These are phyloP conservation scores for Euphorbia corollata DNA, from an alignment of 441 rosid species.

Conservation along the genomic window DNA sequence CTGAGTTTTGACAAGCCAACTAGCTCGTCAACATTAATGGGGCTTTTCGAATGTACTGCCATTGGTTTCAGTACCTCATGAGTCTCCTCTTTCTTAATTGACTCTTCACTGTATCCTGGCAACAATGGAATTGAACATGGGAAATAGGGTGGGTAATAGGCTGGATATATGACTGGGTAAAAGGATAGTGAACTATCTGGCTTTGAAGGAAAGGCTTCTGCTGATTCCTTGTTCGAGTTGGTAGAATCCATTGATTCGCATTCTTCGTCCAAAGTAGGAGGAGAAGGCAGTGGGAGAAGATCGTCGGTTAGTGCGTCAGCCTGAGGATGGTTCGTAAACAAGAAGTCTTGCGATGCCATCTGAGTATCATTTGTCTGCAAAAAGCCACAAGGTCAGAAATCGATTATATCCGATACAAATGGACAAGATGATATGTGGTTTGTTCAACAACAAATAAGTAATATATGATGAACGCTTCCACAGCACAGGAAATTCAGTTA, in stretches of 20 bases:
- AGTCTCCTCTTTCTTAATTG: conserved; percentile 45
- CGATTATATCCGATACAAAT: not conserved
- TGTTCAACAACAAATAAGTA: not conserved
- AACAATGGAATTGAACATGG: conserved; percentile 60
- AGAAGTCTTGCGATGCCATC: conserved; percentile 51
- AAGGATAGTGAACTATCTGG: conserved; percentile 38
- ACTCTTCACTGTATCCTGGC: conserved; percentile 48
- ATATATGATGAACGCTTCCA: not conserved
- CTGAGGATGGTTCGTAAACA: conserved; percentile 28
- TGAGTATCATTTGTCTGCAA: conserved; percentile 52
- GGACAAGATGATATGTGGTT: not conserved
- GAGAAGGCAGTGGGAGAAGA: conserved; percentile 32
- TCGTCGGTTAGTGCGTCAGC: conserved; percentile 40
- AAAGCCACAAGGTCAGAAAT: not conserved
- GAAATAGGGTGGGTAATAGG: conserved; percentile 61
- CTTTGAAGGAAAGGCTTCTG: conserved; percentile 41
- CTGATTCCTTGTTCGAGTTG: conserved; percentile 53
- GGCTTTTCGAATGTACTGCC: conserved; percentile 56
- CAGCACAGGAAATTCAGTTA: not conserved
- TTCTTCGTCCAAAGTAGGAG: conserved; percentile 61
- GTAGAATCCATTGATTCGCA: conserved; percentile 89
- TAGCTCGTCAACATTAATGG: conserved; percentile 63
- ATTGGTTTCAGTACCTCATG: conserved; percentile 79
- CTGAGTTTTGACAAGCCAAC: conserved; percentile 76
- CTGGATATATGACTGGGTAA: conserved; percentile 62